phyloP scores from a whole-genome alignment of 1,284 basidiomycete species.

The Tilletia setariae region DNA sequence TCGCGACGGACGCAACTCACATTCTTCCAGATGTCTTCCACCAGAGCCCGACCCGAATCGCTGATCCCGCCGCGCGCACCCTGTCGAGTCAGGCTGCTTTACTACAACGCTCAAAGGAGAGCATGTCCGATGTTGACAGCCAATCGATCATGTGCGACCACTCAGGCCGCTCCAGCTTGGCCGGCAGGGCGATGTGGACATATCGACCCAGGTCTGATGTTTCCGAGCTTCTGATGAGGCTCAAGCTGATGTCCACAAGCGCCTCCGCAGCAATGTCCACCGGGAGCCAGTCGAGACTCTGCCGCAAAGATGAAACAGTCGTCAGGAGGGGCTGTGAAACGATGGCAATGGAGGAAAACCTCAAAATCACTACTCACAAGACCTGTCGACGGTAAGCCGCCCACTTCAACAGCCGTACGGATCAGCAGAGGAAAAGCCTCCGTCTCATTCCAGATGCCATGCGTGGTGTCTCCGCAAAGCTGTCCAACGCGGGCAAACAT shows the following conservation, averaged over 20 bases:
- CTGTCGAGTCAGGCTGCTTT: slow-evolving; percentile 61
- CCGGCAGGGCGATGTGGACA: slow-evolving; percentile 14
- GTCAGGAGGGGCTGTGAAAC: neutral
- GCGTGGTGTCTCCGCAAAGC: slow-evolving; percentile 61
- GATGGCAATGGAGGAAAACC: too few species aligned
- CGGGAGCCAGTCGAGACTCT: slow-evolving; percentile 62
- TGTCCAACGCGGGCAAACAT: slow-evolving; percentile 57
- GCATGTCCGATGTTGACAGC: slow-evolving; percentile 63
- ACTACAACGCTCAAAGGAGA: slow-evolving; percentile 72
- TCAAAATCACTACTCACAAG: slow-evolving; percentile 46
- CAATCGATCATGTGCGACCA: slow-evolving; percentile 65
- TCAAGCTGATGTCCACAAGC: slow-evolving; percentile 59
- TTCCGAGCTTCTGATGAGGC: neutral
- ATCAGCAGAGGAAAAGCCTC: slow-evolving; percentile 60
- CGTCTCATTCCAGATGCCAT: slow-evolving; percentile 65
- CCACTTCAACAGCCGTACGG: slow-evolving; percentile 57
- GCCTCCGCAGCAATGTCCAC: slow-evolving; percentile 62
- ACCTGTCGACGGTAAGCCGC: slow-evolving; percentile 58
- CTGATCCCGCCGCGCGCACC: slow-evolving; percentile 47
- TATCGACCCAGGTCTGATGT: neutral
- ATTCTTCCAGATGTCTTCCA: slow-evolving; percentile 21
- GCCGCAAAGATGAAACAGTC: neutral
- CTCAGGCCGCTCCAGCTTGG: slow-evolving; percentile 9
- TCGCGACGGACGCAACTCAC: slow-evolving; percentile 15
- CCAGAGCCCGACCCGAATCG: slow-evolving; percentile 21